Conservation (phyloP, 345 rosid species). For the Eucalyptus pauciflora region DNA sequence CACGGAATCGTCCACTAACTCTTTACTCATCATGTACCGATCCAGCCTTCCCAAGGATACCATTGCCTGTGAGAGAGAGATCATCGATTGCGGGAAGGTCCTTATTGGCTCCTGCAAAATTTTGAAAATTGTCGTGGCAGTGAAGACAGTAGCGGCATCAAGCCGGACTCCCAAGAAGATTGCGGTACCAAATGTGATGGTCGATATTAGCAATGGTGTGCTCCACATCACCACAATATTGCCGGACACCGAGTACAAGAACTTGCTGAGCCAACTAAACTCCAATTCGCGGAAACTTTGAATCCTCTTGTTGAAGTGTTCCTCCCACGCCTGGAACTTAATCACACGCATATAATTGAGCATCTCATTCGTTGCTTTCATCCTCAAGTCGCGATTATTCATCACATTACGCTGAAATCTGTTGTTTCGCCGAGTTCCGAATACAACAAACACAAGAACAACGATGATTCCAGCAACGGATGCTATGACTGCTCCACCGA, state of each 20-base stretch:
- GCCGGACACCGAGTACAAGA: conserved; percentile 57
- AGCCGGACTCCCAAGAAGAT: conserved; percentile 53
- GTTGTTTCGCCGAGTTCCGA: conserved; percentile 58
- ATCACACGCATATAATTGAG: conserved; percentile 87
- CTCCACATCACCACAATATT: conserved; percentile 76
- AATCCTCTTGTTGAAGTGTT: conserved; percentile 80
- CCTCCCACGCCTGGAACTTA: conserved; percentile 96
- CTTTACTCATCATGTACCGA: conserved; percentile 68
- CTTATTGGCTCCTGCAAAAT: conserved; percentile 93
- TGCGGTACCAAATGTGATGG: conserved; percentile 70
- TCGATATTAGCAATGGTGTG: conserved; percentile 66
- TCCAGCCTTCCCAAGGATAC: conserved; percentile 77
- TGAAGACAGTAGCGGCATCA: conserved; percentile 84
- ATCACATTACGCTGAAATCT: conserved; percentile 52
- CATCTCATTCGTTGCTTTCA: conserved; percentile 95
- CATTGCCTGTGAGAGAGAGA: conserved; percentile 88
- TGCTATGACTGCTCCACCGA: conserved; percentile 50
- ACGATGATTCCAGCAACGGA: conserved; percentile 41
- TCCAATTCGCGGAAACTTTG: conserved; percentile 57
- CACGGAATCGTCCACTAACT: conserved; percentile 42
- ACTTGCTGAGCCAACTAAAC: conserved; percentile 73
- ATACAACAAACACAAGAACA: conserved; percentile 31
- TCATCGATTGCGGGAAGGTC: conserved; percentile 85
- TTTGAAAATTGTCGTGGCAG: conserved; percentile 74
- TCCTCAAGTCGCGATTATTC: conserved; percentile 72